Percentiles rank a stretch among this genome's conserved stretches.
These are phyloP conservation scores for Protomyces lactucae-debilis DNA, from an alignment of 1,139 yeast species.

Conservation along the genomic window DNA sequence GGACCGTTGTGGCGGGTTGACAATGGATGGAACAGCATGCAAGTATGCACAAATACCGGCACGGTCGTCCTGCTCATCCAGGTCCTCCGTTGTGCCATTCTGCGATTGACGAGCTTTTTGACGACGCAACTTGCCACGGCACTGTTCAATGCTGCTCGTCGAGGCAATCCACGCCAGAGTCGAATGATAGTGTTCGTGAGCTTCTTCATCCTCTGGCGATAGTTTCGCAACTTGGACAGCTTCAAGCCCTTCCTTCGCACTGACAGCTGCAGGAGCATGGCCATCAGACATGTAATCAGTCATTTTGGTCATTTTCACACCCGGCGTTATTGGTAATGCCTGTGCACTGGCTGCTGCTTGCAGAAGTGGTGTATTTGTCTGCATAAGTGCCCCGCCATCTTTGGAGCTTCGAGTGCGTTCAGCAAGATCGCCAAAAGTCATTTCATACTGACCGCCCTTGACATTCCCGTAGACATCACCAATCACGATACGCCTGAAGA, in stretches of 20 bases:
- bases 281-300: constrained; percentile 18
- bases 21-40: constrained; percentile 17
- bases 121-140: not conserved
- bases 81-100: not conserved
- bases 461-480: constrained; percentile 22
- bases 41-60: constrained; percentile 17
- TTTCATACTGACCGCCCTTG: constrained; percentile 24
- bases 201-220: constrained; percentile 14
- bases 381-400: constrained; percentile 19
- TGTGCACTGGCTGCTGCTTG: constrained; percentile 13
- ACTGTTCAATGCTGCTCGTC: constrained; percentile 13
- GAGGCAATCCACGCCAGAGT: constrained; percentile 10
- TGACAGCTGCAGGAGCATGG: constrained; percentile 12
- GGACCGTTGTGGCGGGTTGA: constrained; percentile 15
- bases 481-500: constrained; percentile 14
- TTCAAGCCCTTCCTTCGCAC: constrained; percentile 1
- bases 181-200: constrained; percentile 2
- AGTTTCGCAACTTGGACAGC: constrained; percentile 9
- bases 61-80: constrained; percentile 12
- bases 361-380: constrained; percentile 19
- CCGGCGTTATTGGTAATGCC: not conserved
- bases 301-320: constrained; percentile 11
- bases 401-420: constrained; percentile 1
- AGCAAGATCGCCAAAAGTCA: constrained; percentile 22
- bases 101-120: not conserved